phyloP scores from a whole-genome alignment of 768 basidiomycete species.

The Russula sp. region DNA sequence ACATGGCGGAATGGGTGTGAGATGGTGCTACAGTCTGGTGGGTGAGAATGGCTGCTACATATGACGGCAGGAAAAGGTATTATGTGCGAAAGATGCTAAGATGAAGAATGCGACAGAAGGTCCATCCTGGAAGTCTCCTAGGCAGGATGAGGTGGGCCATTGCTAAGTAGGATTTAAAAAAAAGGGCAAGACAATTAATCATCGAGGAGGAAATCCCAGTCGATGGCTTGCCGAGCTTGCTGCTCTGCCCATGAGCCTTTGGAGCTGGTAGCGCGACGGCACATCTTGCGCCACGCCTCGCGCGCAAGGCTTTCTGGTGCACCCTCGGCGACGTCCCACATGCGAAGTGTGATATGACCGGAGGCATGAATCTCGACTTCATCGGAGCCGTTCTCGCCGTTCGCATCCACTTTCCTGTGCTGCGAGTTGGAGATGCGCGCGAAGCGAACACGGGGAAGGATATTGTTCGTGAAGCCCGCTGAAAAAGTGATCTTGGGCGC shows the following conservation, averaged over 20 bases:
- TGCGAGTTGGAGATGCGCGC: conserved; percentile 26
- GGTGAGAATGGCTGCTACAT: conserved; percentile 15
- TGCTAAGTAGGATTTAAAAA: background rate
- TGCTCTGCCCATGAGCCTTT: conserved; percentile 37
- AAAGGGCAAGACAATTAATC: conserved; percentile 35
- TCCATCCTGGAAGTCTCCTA: background rate
- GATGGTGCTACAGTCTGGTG: conserved; percentile 14
- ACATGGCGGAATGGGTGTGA: conserved; percentile 4
- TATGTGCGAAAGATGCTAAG: background rate
- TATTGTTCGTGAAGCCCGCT: conserved; percentile 66
- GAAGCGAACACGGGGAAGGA: conserved; percentile 35
- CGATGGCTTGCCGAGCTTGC: conserved; percentile 44
- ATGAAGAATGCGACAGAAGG: conserved; percentile 7
- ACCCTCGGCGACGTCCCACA: conserved; percentile 71
- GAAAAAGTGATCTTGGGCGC: conserved; percentile 45
- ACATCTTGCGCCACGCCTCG: conserved; percentile 42
- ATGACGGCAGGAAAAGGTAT: background rate
- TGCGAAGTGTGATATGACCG: conserved; percentile 60
- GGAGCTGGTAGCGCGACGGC: conserved; percentile 54
- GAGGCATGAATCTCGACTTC: conserved; percentile 56
- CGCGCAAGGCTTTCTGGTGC: conserved; percentile 57
- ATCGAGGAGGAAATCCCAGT: conserved; percentile 79
- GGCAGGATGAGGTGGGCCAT: background rate
- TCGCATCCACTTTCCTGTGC: conserved; percentile 25
- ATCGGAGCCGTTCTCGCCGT: conserved; percentile 35